Evolutionary conservation across 202 grass and related monocot genomes (phyloP).

Genomic region (Bolboschoenoplectus hybrid): DNA sequence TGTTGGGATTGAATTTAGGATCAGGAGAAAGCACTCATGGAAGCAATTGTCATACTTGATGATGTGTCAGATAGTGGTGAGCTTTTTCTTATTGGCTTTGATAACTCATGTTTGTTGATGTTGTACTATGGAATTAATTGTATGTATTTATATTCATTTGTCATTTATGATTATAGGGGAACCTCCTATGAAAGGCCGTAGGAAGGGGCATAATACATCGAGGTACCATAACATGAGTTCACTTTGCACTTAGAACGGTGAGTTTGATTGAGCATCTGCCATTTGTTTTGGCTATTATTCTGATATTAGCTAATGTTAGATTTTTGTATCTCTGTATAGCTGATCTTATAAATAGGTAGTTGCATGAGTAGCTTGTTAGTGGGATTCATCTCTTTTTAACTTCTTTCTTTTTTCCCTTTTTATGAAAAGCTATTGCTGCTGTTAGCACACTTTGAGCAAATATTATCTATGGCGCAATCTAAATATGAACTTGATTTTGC

Average conservation of each 20-base stretch:
- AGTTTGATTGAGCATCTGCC: not conserved
- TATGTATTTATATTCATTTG: not conserved
- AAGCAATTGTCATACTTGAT: slow-evolving; percentile 55
- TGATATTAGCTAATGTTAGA: not conserved
- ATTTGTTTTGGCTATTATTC: not conserved
- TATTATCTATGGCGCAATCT: not conserved
- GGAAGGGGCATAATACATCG: not conserved
- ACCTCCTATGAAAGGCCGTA: slow-evolving; percentile 6
- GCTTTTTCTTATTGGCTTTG: slow-evolving; percentile 5
- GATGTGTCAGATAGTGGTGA: slow-evolving; percentile 47
- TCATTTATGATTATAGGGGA: slow-evolving; percentile 14
- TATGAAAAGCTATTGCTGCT: not conserved
- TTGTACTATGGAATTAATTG: not conserved
- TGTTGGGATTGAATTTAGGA: slow-evolving; percentile 43
- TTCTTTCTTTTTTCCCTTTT: not conserved
- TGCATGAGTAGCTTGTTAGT: not conserved
- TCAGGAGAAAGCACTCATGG: slow-evolving; percentile 66
- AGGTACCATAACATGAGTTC: not conserved
- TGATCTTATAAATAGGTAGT: slow-evolving; percentile 9
- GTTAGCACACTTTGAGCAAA: not conserved
- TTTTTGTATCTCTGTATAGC: slow-evolving; percentile 15
- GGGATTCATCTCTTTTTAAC: slow-evolving; percentile 8
- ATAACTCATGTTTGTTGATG: not conserved
- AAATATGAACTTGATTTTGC: not conserved
- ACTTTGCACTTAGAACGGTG: not conserved